Evolutionary conservation across 192 early-diverging fungal genomes (phyloP), one percentile per base, ranked within the genome.

Genomic region (Oehlia diaphana): DNA sequence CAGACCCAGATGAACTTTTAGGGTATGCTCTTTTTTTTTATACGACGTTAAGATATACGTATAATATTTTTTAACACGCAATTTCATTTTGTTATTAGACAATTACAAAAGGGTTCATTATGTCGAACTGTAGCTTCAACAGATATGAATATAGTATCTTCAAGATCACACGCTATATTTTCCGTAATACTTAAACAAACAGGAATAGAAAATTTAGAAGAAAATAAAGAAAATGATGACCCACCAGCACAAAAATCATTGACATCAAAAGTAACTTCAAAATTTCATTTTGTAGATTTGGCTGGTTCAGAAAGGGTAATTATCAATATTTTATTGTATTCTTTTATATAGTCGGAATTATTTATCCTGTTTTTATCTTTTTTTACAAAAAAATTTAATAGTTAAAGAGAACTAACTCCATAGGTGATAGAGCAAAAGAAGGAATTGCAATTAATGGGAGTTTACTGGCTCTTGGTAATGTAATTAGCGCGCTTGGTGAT

Each of bases 271-370:
- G 84, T 95, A 21, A 80, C 85, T 4, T 96, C 95, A 37, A 99
- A 98, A 87, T 97, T 99, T 78, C 93, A 97, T 81, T 99, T 98
- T 90, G 97, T 99, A 31, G 98, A 99, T 88, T 88, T 99, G 80
- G 98, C 98, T 26, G 98, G 98, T 21, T 96, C 95, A 7, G 97
- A 99, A 86, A 84, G 94, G 63, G 86, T 88, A 86, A 58, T 19
- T 37, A 37, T 37, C 4, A 37, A 2, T 39, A 42, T 12, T 12
- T n/a, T n/a, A 23, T 16, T 2, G 19, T 33, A 4, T 4, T 37
- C 4, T 37, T 35, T 37, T 37, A 37, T 37, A 37, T 37, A 37
- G 3, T 37, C 35, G 4, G 4, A 37, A 37, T 37, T 37, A 37
- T 4, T 37, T 2, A 37, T n/a, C n/a, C n/a, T 37, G 2, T 4